Evolutionary conservation across 495 filamentous ascomycete species (phyloP), one percentile per base, ranked within the genome.

Genomic region (Podospora bellae-mahoneyi): DNA sequence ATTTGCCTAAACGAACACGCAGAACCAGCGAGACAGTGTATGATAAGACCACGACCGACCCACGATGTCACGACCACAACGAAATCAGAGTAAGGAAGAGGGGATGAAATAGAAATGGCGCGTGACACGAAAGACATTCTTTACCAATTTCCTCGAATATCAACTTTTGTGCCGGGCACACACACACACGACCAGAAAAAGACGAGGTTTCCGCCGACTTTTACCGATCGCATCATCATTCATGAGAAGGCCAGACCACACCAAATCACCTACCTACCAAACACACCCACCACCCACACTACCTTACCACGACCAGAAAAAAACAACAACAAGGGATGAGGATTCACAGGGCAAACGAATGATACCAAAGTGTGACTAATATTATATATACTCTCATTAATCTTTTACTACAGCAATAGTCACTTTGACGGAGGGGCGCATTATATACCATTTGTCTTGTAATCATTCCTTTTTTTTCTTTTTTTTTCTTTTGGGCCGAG

Each of bases 1-100:
- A 28, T 74, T 74, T 69, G 81, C 81, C 27, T 82, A 78, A 76
- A 67, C 4, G 23, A 19, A 15, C 27, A 63, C 10, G 16, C 26
- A 58, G 23, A 34, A 18, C 7, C 2, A 34, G 48, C 7, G 16
- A 30, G 32, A 44, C 5, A 26, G 34, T 53, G 30, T 60, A 58
- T 63, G 10, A 64, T 59, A 56, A 59, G 34, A 63, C 7, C 23
- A 32, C 60, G 39, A 60, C 39, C 64, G 60, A 56, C 18, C 20
- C 32, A 23, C 66, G 60, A 57, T 27, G 57, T 27, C 26, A 32
- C 44, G 57, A 26, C 19, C 57, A 30, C 10, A 32, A 62, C 57
- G 39, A 44, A 19, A 60, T 55, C 60, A 7, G 13, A 18, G 55
- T 48, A 19, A 58, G 54, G n/a, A 26, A 64, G 13, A 39, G 34